Evolutionary conservation across 768 basidiomycete genomes (phyloP).

Genomic region (Asterophora parasitica): DNA sequence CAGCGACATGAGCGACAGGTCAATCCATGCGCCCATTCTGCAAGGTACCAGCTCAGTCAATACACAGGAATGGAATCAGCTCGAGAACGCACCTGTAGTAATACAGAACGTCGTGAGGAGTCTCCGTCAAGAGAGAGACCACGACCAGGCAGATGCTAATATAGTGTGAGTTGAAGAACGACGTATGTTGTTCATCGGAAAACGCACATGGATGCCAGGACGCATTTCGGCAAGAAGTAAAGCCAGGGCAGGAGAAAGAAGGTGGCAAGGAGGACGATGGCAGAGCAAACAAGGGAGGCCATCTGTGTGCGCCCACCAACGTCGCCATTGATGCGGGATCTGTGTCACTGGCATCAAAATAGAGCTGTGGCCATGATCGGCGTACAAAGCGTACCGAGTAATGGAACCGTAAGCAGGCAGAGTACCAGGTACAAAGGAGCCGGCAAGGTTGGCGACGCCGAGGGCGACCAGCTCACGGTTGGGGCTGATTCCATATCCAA

Average conservation of each 20-base stretch:
- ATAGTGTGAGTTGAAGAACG: neutral
- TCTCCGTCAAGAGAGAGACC: conserved; percentile 76
- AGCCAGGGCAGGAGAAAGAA: conserved; percentile 87
- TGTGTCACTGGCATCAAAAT: conserved; percentile 12
- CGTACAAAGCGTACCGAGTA: conserved; percentile 53
- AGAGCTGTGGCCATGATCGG: conserved; percentile 4
- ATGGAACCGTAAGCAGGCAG: conserved; percentile 93
- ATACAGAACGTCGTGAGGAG: conserved; percentile 81
- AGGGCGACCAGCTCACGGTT: conserved; percentile 96
- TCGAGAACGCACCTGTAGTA: conserved; percentile 64
- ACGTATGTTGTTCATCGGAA: neutral
- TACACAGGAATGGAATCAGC: neutral
- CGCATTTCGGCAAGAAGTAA: conserved; percentile 85
- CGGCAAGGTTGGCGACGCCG: conserved; percentile 75
- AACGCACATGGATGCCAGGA: conserved; percentile 81
- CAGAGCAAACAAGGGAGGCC: conserved; percentile 75
- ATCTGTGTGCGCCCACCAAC: conserved; percentile 88
- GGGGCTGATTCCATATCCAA: conserved; percentile 84
- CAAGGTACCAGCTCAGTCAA: neutral
- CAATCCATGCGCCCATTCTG: conserved; percentile 91
- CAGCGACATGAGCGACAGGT: conserved; percentile 78
- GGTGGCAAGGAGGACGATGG: conserved; percentile 72
- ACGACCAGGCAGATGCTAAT: conserved; percentile 79
- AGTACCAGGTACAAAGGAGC: conserved; percentile 81
- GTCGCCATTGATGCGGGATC: conserved; percentile 86